phyloP scores from a whole-genome alignment of 2,329 filamentous ascomycete genomes.

The Penicillium sp. region DNA sequence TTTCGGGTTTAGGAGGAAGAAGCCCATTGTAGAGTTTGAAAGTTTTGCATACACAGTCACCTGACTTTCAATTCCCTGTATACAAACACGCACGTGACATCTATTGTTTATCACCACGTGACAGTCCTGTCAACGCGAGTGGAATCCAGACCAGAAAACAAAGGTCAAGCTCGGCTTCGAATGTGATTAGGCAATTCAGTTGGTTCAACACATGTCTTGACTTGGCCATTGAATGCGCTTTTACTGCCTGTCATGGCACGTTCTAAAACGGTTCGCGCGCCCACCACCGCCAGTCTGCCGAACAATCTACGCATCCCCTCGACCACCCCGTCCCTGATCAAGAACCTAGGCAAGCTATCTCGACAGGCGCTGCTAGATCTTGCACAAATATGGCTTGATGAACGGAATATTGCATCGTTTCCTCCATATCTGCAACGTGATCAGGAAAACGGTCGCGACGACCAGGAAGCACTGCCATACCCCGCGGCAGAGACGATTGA shows the following conservation, averaged over 20 bases:
- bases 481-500: conserved; percentile 59
- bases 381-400: conserved; percentile 70
- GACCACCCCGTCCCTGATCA: conserved; percentile 58
- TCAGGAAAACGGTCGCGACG: conserved; percentile 48
- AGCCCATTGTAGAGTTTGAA: too few relatives aligned
- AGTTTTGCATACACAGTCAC: too few relatives aligned
- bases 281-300: conserved; percentile 65
- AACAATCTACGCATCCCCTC: conserved; percentile 63
- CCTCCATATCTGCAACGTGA: conserved; percentile 53
- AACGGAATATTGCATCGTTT: conserved; percentile 55
- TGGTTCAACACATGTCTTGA: too few relatives aligned
- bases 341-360: conserved; percentile 63
- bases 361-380: conserved; percentile 66
- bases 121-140: conserved; percentile 10
- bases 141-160: conserved; percentile 1
- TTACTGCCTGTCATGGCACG: conserved; percentile 27
- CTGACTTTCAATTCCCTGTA: too few relatives aligned
- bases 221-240: too few relatives aligned
- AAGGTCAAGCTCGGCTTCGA: neutral
- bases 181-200: too few relatives aligned
- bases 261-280: conserved; percentile 45
- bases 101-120: conserved; percentile 16
- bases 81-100: conserved; percentile 2
- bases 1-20: too few relatives aligned
- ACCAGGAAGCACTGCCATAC: conserved; percentile 61